Base-by-base conservation (phyloP, 768 basidiomycete species). In the Hericium coralloides region DNA sequence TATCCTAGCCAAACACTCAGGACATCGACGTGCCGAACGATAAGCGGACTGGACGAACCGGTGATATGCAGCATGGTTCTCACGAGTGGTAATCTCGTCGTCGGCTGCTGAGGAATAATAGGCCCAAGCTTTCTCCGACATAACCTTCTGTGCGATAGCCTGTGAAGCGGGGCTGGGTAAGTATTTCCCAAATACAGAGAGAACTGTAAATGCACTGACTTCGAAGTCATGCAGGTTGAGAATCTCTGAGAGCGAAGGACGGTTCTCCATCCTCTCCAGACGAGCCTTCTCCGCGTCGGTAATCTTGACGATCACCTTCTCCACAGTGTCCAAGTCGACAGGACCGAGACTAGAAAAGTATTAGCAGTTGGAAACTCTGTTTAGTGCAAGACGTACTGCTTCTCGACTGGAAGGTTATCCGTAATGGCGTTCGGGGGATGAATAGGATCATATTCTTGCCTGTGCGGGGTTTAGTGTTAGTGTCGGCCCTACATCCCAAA, bases 81-180 rank as follows among this genome's bases (percentile, higher is more conserved):
- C 92, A 51, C 92, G 78, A 58, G 79, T 74, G 22, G 91, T 93
- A 45, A 93, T 90, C 70, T 95, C 92, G 62, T 97, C 94, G 67
- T 98, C 95, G 12, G 95, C 85, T 18, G 94, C 93, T n/a, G 91
- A 93, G 1, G 88, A 92, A 67, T 97, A 95, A 68, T 95, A 94
- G 3, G 92, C 94, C 94, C 94, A 95, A 0, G 91, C 91, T 67
- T 91, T 90, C 38, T 87, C 84, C 2, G 83, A 72, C 75, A 98
- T 84, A 10, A 90, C 85, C 63, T 74, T 74, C 68, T 80, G 86
- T 14, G 92, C 93, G 53, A 98, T 83, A 25, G 87, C 79, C 89
- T 92, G 56, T 31, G 52, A 60, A 36, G 61, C 49, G 23, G 49
- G 36, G 17, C 36, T 36, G 12, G 43, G 22, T 50, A 52, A 53